Conservation (phyloP, 495 filamentous ascomycete genomes). For the Podospora bellae-mahoneyi region DNA sequence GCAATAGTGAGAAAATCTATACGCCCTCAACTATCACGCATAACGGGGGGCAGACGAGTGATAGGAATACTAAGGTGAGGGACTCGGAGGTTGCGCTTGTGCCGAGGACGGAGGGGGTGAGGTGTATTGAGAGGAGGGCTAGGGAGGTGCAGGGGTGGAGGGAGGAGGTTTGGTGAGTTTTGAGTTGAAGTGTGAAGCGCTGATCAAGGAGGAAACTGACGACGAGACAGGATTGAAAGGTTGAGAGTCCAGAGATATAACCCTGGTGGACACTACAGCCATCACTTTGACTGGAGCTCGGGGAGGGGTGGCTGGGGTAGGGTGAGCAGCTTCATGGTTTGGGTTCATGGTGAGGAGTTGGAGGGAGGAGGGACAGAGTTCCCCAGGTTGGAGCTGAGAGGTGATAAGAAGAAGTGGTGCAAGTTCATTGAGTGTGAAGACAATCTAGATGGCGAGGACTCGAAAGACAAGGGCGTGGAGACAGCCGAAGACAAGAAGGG, state of each 20-base stretch:
- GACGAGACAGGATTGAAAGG: conserved; percentile 32
- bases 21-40: conserved; percentile 44
- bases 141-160: conserved; percentile 47
- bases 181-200: not conserved
- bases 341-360: conserved; percentile 34
- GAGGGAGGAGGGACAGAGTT: conserved; percentile 48
- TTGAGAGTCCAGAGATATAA: conserved; percentile 45
- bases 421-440: conserved; percentile 41
- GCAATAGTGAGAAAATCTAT: conserved; percentile 38
- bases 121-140: conserved; percentile 44
- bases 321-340: conserved; percentile 48
- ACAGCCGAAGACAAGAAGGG: conserved; percentile 22
- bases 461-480: not conserved
- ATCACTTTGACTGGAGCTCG: conserved; percentile 48
- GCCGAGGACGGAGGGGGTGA: conserved; percentile 39
- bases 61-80: conserved; percentile 36
- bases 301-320: conserved; percentile 43
- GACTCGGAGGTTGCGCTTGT: conserved; percentile 49
- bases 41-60: conserved; percentile 34
- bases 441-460: not conserved
- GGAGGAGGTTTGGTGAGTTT: conserved; percentile 34
- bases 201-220: not conserved
- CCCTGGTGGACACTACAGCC: conserved; percentile 39
- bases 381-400: conserved; percentile 29
- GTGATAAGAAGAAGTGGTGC: conserved; percentile 39